Conservation (phyloP, 2,329 filamentous ascomycete species). For the Exophiala calicioides region DNA sequence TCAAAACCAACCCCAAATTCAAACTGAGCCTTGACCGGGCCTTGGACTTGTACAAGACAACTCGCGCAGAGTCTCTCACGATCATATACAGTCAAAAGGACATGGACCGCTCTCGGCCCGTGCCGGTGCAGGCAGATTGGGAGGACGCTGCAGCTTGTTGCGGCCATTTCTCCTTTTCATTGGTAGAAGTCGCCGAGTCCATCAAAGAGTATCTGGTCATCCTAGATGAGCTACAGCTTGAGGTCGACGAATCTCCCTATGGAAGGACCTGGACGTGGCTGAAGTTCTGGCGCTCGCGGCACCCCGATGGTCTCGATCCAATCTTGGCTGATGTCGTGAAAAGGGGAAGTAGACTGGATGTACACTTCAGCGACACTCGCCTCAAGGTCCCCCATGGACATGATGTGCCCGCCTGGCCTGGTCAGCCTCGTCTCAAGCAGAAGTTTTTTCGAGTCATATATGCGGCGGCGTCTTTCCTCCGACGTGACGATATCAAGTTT, state of each 20-base stretch:
- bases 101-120: conserved; percentile 65
- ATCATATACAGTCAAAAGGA: conserved; percentile 80
- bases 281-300: conserved; percentile 64
- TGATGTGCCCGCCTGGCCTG: conserved; percentile 12
- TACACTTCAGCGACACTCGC: conserved; percentile 22
- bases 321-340: conserved; percentile 20
- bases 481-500: conserved; percentile 70
- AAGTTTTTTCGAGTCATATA: conserved; percentile 47
- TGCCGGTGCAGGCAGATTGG: conserved; percentile 84
- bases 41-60: conserved; percentile 73
- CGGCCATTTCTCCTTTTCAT: conserved; percentile 90
- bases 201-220: conserved; percentile 80
- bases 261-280: conserved; percentile 82
- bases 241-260: conserved; percentile 62
- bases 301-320: conserved; percentile 32
- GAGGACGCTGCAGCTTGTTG: conserved; percentile 98
- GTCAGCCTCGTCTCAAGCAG: conserved; percentile 25
- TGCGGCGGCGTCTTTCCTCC: conserved; percentile 57
- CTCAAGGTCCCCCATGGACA: conserved; percentile 13
- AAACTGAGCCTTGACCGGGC: conserved; percentile 78
- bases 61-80: conserved; percentile 73
- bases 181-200: conserved; percentile 88
- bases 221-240: conserved; percentile 76
- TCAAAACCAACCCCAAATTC: conserved; percentile 77
- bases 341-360: conserved; percentile 21